Conservation (phyloP, 169 alveolate genomes). For the Babesia bigemina region DNA sequence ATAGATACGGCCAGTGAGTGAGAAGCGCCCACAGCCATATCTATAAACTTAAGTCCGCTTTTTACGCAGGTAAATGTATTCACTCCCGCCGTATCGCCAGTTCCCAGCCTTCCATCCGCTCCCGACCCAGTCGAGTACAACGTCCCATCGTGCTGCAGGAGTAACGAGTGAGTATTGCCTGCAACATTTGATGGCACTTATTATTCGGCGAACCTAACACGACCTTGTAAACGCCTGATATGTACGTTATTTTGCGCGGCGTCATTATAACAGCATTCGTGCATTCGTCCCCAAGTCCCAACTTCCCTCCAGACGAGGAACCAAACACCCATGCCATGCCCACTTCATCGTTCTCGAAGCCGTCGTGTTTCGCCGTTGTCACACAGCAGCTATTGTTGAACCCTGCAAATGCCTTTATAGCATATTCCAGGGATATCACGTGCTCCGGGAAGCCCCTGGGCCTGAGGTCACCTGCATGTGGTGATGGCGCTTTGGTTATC, state of each 20-base stretch:
- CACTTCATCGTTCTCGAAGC: conserved; percentile 24
- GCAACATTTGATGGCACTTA: not conserved
- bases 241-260: conserved; percentile 76
- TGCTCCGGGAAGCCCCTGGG: conserved; percentile 78
- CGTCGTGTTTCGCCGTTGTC: conserved; percentile 58
- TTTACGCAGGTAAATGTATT: conserved; percentile 58
- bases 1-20: conserved; percentile 71
- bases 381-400: conserved; percentile 85
- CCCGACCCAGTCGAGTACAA: conserved; percentile 86
- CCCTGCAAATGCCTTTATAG: conserved; percentile 83
- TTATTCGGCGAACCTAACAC: conserved; percentile 75
- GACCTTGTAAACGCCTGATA: conserved; percentile 74
- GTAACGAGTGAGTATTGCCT: conserved; percentile 75
- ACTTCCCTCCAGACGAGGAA: conserved; percentile 84
- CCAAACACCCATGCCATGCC: conserved; percentile 89
- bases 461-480: conserved; percentile 76
- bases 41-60: conserved; percentile 67
- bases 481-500: not conserved
- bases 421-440: conserved; percentile 75
- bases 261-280: conserved; percentile 71
- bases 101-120: conserved; percentile 76
- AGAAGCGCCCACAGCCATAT: conserved; percentile 74
- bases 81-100: conserved; percentile 51
- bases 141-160: conserved; percentile 73
- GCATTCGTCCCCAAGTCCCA: conserved; percentile 82